Evolutionary conservation across 495 filamentous ascomycete species (phyloP).

Genomic region (Penicillium pancosmium): DNA sequence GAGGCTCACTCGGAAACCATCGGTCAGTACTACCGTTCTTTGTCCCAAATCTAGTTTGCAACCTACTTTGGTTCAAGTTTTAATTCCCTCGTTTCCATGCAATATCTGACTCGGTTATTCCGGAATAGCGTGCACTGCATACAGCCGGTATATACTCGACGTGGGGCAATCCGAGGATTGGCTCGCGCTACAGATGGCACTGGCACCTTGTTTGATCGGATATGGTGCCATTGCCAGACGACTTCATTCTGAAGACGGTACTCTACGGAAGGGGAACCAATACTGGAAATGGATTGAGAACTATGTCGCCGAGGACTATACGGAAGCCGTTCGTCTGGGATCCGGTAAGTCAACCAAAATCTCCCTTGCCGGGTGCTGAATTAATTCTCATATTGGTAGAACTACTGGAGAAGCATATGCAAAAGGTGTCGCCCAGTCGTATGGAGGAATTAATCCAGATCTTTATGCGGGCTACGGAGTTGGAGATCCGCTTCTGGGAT

Average conservation of each 20-base stretch:
- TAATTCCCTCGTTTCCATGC: slow-evolving; percentile 8
- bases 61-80: background rate
- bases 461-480: slow-evolving; percentile 86
- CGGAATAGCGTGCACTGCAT: slow-evolving; percentile 48
- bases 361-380: slow-evolving; percentile 10
- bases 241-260: slow-evolving; percentile 55
- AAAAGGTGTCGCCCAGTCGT: slow-evolving; percentile 67
- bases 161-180: slow-evolving; percentile 84
- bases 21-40: slow-evolving; percentile 47
- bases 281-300: slow-evolving; percentile 92
- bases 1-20: slow-evolving; percentile 71
- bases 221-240: slow-evolving; percentile 77
- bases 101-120: slow-evolving; percentile 30
- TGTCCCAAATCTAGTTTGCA: background rate
- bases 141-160: slow-evolving; percentile 79
- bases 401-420: slow-evolving; percentile 70
- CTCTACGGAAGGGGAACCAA: slow-evolving; percentile 68
- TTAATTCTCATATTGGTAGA: slow-evolving; percentile 42
- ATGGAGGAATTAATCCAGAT: slow-evolving; percentile 81
- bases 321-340: slow-evolving; percentile 65
- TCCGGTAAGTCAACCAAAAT: slow-evolving; percentile 52
- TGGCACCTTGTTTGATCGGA: slow-evolving; percentile 84
- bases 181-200: slow-evolving; percentile 77
- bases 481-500: slow-evolving; percentile 89
- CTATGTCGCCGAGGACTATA: slow-evolving; percentile 79